These are phyloP conservation scores for Botrytis squamosa DNA, from an alignment of 2,329 filamentous ascomycete genomes.

Conservation along the genomic window DNA sequence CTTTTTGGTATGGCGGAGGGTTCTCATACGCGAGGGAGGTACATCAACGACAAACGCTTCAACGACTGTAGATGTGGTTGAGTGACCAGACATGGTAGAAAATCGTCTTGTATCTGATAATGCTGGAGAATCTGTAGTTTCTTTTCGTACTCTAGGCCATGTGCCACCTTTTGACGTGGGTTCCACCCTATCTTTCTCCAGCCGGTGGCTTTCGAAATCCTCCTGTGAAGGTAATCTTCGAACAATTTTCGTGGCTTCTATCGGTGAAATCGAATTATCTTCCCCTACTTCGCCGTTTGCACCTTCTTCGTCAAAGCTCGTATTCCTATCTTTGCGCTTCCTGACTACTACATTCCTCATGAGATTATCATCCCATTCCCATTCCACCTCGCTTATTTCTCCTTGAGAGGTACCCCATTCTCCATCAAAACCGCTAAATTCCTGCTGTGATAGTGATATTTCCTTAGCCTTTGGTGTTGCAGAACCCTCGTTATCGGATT, in stretches of 20 bases:
- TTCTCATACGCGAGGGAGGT: slow-evolving; percentile 49
- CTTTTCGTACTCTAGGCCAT: slow-evolving; percentile 25
- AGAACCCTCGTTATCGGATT: slow-evolving; percentile 41
- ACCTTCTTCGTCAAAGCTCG: slow-evolving; percentile 28
- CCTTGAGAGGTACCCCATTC: slow-evolving; percentile 50
- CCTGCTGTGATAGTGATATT: slow-evolving; percentile 44
- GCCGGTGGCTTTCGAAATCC: slow-evolving; percentile 32
- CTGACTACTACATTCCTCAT: slow-evolving; percentile 54
- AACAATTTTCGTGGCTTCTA: slow-evolving; percentile 49
- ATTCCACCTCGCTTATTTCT: slow-evolving; percentile 47
- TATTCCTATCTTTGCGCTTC: slow-evolving; percentile 40
- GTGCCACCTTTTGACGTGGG: slow-evolving; percentile 3
- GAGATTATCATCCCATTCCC: slow-evolving; percentile 56
- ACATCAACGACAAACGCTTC: slow-evolving; percentile 58
- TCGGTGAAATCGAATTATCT: slow-evolving; percentile 50
- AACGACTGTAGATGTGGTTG: slow-evolving; percentile 56
- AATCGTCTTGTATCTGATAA: slow-evolving; percentile 47
- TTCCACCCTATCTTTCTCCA: slow-evolving; percentile 26
- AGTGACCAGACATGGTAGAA: slow-evolving; percentile 55
- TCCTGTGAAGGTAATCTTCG: slow-evolving; percentile 35
- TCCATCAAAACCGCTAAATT: slow-evolving; percentile 58
- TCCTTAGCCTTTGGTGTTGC: slow-evolving; percentile 36
- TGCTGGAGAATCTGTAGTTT: slow-evolving; percentile 30
- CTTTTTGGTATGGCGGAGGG: slow-evolving; percentile 61
- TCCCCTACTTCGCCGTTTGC: slow-evolving; percentile 48